Percentiles rank a stretch among this genome's conserved stretches.
phyloP scores from a whole-genome alignment of 768 basidiomycete genomes.

The Russula abietina region DNA sequence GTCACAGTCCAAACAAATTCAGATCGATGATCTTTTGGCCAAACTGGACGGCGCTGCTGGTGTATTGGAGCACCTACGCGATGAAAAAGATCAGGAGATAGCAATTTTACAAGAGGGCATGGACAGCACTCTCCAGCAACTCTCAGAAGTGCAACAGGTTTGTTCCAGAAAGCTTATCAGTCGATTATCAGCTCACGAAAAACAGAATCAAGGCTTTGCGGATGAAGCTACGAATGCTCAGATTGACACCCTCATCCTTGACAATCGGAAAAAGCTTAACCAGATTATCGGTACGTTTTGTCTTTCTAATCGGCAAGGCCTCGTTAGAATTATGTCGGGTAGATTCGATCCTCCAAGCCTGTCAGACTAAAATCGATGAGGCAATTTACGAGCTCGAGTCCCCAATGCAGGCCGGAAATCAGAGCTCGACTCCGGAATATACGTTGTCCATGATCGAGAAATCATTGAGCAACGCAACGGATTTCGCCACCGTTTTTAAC shows the following conservation, averaged over 20 bases:
- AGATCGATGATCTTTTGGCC: slow-evolving; percentile 85
- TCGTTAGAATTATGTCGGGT: slow-evolving; percentile 4
- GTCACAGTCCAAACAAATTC: slow-evolving; percentile 82
- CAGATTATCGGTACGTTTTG: slow-evolving; percentile 78
- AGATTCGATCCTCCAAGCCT: slow-evolving; percentile 97
- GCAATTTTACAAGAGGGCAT: slow-evolving; percentile 92
- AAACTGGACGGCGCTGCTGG: slow-evolving; percentile 70
- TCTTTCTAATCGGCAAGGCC: slow-evolving; percentile 7
- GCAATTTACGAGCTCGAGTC: slow-evolving; percentile 97
- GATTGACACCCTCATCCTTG: slow-evolving; percentile 93
- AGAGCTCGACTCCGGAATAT: slow-evolving; percentile 97
- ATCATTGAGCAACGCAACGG: slow-evolving; percentile 87
- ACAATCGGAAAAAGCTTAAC: slow-evolving; percentile 96
- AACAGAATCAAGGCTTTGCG: slow-evolving; percentile 71
- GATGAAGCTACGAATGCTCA: slow-evolving; percentile 94
- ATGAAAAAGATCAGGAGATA: slow-evolving; percentile 98
- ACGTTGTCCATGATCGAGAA: slow-evolving; percentile 98
- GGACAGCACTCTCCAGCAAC: slow-evolving; percentile 83
- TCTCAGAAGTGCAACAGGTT: slow-evolving; percentile 84
- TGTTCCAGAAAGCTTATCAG: slow-evolving; percentile 20
- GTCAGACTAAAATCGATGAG: slow-evolving; percentile 95
- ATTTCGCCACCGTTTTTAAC: slow-evolving; percentile 93
- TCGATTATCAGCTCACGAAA: slow-evolving; percentile 11
- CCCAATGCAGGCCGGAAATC: slow-evolving; percentile 87
- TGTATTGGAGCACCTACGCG: slow-evolving; percentile 76